Evolutionary conservation across 768 basidiomycete species (phyloP).

Genomic region (Pilatotrama ljubarskyi): DNA sequence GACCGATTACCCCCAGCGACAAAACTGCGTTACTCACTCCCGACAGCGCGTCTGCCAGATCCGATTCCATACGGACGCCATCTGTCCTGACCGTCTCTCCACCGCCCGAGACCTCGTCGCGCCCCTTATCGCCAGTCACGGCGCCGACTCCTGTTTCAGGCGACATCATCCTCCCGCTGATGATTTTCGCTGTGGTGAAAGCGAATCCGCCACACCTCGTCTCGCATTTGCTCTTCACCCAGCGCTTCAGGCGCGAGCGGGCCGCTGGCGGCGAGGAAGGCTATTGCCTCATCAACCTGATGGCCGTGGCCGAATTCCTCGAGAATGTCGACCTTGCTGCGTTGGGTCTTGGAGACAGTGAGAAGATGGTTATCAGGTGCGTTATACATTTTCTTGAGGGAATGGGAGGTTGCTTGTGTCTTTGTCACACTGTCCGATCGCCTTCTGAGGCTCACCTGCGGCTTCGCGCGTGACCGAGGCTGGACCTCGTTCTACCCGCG

Average conservation of each 20-base stretch:
- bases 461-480: neutral
- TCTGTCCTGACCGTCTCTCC: conserved; percentile 18
- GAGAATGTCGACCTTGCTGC: conserved; percentile 89
- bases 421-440: neutral
- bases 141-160: conserved; percentile 66
- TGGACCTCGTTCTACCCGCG: neutral
- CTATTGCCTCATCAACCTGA: conserved; percentile 91
- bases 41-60: conserved; percentile 8
- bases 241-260: conserved; percentile 57
- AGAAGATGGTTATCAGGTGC: conserved; percentile 58
- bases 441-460: neutral
- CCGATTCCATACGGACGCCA: conserved; percentile 1
- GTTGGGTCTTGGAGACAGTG: conserved; percentile 61
- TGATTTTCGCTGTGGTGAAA: conserved; percentile 94
- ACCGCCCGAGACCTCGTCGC: conserved; percentile 13
- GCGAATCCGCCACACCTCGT: conserved; percentile 84
- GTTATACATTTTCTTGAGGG: conserved; percentile 17
- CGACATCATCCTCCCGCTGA: conserved; percentile 87
- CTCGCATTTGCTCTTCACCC: conserved; percentile 64
- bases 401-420: neutral
- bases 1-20: conserved; percentile 1
- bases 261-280: conserved; percentile 76
- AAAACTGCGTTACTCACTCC: conserved; percentile 4
- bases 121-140: conserved; percentile 20
- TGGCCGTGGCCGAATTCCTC: conserved; percentile 94